Percentiles rank a stretch among this genome's conserved stretches.
Evolutionary conservation across 208 protist species (phyloP).

Genomic region (Balamuthia mandrillaris): DNA sequence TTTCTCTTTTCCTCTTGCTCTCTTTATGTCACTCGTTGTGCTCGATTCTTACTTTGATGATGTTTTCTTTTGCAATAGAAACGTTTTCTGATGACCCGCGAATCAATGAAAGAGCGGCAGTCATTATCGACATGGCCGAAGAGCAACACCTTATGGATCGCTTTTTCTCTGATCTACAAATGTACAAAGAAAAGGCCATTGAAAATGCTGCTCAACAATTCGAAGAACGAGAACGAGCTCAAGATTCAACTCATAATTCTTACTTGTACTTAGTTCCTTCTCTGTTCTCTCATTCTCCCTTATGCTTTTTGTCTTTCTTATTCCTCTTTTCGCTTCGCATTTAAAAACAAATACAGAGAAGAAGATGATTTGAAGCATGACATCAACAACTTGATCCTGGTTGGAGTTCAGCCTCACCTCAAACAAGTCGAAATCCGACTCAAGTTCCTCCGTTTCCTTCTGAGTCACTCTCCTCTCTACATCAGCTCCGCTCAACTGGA

Average conservation of each 20-base stretch:
- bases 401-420: slow-evolving; percentile 6
- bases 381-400: not conserved
- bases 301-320: too few species aligned
- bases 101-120: not conserved
- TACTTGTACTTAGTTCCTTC: too few species aligned
- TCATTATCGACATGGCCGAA: not conserved
- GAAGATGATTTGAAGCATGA: not conserved
- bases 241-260: too few species aligned
- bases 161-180: not conserved
- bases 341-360: too few species aligned
- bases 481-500: not conserved
- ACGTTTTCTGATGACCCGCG: not conserved
- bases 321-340: too few species aligned
- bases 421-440: slow-evolving; percentile 14
- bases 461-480: not conserved
- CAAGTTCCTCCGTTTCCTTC: slow-evolving; percentile 8
- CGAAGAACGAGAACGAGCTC: too few species aligned
- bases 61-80: not conserved
- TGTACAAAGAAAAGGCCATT: not conserved
- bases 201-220: too few species aligned
- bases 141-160: not conserved
- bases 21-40: too few species aligned
- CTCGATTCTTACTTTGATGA: not conserved
- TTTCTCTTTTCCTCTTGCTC: not conserved
- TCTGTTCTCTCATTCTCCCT: too few species aligned